Base-by-base conservation (phyloP, 306 rosid genomes). In the Crotalaria pallida region DNA sequence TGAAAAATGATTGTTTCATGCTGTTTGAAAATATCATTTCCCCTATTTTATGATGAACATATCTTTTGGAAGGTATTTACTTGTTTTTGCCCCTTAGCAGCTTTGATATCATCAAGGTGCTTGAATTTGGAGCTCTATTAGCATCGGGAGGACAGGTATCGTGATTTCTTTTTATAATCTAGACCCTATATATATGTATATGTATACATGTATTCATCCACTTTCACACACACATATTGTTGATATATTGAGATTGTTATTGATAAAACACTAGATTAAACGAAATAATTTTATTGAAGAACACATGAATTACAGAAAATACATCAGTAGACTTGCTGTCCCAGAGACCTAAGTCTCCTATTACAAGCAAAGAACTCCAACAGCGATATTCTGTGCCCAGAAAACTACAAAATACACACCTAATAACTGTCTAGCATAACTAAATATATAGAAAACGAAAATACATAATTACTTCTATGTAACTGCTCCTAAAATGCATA, bases 131-230 rank as follows among this genome's bases (percentile, higher is more conserved):
- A 53, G 88, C 97, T 44, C 83, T 94, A 44, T 55, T 90, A 84
- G 98, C 98, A 59, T 94, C 98, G 5, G 96, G 97, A 50, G 98
- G 98, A 70, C 98, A 94, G 96, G 98, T 90, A 79, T 48, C 26
- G 40, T 67, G 16, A 31, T 58, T 23, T 22, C 33, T 43, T 52
- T 31, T 59, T 26, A 50, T 40, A 41, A 57, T 34, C 57, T 55
- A 13, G 5, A 47, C 44, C 44, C 38, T 44, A 27, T 18, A 15
- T 41, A 10, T 41, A 12, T 12, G 12, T 0, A 11, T 41, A 41
- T 40, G 2, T 10, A 41, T 12, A 11, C 6, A 11, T 5, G 36
- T 31, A 31, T 41, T 10, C 13, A 11, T 27, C 15, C 2, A 59
- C 41, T n/a, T n/a, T 33, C 19, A 7, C 63, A 33, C 22, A 47